Evolutionary conservation across 805 yeast species (phyloP).

Genomic region (Metschnikowia similis): DNA sequence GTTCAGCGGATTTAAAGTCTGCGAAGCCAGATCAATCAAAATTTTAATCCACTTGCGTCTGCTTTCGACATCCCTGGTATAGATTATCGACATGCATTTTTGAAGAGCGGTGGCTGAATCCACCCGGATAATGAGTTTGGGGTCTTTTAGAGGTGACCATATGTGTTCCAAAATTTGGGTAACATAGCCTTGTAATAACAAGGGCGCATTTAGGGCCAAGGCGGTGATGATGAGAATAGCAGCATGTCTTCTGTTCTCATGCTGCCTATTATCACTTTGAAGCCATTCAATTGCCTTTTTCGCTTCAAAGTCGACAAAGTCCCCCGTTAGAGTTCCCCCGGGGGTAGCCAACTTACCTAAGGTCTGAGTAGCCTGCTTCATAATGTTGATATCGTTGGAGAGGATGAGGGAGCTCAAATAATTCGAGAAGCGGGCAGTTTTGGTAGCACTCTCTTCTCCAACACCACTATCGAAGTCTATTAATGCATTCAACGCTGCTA

Average conservation of each 20-base stretch:
- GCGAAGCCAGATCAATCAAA: conserved; percentile 63
- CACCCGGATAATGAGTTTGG: conserved; percentile 64
- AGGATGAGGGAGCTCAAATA: conserved; percentile 77
- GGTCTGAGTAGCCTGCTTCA: conserved; percentile 82
- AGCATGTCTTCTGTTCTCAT: conserved; percentile 81
- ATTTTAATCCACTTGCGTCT: conserved; percentile 73
- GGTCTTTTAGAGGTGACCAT: conserved; percentile 85
- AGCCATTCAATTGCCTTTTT: conserved; percentile 88
- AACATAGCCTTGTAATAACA: conserved; percentile 72
- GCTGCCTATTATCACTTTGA: conserved; percentile 70
- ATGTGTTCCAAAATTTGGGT: conserved; percentile 74
- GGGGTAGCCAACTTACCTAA: conserved; percentile 86
- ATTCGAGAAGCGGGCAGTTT: conserved; percentile 87
- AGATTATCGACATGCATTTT: conserved; percentile 72
- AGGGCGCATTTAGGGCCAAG: conserved; percentile 83
- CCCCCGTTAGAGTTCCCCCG: conserved; percentile 86
- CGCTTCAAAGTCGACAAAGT: conserved; percentile 89
- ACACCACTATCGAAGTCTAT: conserved; percentile 77
- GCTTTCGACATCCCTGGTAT: conserved; percentile 68
- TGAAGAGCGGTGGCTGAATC: conserved; percentile 84
- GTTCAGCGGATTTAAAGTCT: conserved; percentile 40
- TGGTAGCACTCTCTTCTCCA: conserved; percentile 77
- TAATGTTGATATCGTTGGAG: conserved; percentile 76
- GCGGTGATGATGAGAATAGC: conserved; percentile 81
- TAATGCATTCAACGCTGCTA: conserved; percentile 82